Evolutionary conservation across 83 land plant genomes (phyloP), one percentile per base, ranked within the genome.

Genomic region (Picea abies): DNA sequence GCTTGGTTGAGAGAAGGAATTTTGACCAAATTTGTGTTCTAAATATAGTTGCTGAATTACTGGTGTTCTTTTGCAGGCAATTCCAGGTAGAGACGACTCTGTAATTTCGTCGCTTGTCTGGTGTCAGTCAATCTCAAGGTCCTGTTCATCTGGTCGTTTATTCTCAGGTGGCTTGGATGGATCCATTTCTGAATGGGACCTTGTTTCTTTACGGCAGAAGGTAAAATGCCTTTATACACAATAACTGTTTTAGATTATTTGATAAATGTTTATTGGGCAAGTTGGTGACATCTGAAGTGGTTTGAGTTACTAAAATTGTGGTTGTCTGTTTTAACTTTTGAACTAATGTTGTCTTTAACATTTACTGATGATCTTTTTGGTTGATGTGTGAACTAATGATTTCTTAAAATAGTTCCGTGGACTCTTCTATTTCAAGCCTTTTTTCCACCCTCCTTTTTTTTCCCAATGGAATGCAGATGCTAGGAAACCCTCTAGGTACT

Each of bases 111-210:
- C 97, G 35, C 86, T 98, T 22, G 89, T 91, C 23, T 98, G 97
- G 99, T 91, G 94, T 81, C 85, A 77, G 4, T 73, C 86, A 37
- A 82, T 88, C 29, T 76, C 82, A 39, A 87, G 80, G 60, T 62
- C 79, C 6, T 71, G n/a, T 37, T 79, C 82, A 44, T 66, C 72
- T 11, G 95, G 98, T 19, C 91, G 97, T 19, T 81, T 98, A 85
- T 89, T 98, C 22, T 96, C 99, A 12, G 89, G 96, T 41, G 93
- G 97, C 20, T 91, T 98, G 35, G 99, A 96, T 88, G 99, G 99
- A 4, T 91, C 98, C n/a, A 86, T 98, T n/a, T 90, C 94, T 10
- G 99, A 98, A 83, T 98, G 99, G 99, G 95, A 98, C 83, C 87
- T 98, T 65, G 89, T 75, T 71, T 84, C 93, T 0, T 82, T 96